phyloP scores from a whole-genome alignment of 345 rosid species.

The Lumnitzera littorea region DNA sequence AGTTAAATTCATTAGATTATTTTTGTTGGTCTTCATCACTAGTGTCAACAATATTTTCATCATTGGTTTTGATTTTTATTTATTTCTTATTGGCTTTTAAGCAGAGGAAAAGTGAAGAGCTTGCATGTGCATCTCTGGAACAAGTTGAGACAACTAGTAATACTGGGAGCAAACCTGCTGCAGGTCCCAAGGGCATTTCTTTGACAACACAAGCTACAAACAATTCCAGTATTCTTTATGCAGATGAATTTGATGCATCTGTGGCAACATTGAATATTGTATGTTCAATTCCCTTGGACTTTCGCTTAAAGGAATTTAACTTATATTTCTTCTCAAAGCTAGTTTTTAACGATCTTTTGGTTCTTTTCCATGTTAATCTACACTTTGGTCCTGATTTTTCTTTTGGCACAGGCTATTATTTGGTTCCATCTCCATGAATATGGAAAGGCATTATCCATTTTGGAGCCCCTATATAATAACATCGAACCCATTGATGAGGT shows the following conservation, averaged over 20 bases:
- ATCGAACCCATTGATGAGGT: constrained; percentile 91
- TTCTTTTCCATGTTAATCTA: constrained; percentile 1
- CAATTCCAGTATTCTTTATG: constrained; percentile 30
- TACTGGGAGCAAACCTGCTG: constrained; percentile 31
- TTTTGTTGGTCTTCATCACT: background rate
- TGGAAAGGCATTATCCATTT: constrained; percentile 62
- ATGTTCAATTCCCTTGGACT: constrained; percentile 19
- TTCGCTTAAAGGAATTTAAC: background rate
- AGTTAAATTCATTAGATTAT: background rate
- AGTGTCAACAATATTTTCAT: background rate
- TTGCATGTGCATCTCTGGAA: constrained; percentile 61
- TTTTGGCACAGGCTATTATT: constrained; percentile 56
- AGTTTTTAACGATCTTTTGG: too few species aligned
- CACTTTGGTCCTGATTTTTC: constrained; percentile 13
- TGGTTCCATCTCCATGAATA: constrained; percentile 93
- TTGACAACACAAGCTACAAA: constrained; percentile 15
- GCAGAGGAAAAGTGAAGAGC: constrained; percentile 67
- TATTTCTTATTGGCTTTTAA: constrained; percentile 17
- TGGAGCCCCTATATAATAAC: constrained; percentile 70
- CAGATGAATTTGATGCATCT: constrained; percentile 71
- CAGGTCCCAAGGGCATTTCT: constrained; percentile 52
- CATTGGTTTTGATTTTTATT: background rate
- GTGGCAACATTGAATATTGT: constrained; percentile 76
- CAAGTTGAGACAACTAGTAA: constrained; percentile 43
- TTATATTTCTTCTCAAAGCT: too few species aligned